Conservation (phyloP, 2,329 filamentous ascomycete genomes). For the Verruconis gallopava region DNA sequence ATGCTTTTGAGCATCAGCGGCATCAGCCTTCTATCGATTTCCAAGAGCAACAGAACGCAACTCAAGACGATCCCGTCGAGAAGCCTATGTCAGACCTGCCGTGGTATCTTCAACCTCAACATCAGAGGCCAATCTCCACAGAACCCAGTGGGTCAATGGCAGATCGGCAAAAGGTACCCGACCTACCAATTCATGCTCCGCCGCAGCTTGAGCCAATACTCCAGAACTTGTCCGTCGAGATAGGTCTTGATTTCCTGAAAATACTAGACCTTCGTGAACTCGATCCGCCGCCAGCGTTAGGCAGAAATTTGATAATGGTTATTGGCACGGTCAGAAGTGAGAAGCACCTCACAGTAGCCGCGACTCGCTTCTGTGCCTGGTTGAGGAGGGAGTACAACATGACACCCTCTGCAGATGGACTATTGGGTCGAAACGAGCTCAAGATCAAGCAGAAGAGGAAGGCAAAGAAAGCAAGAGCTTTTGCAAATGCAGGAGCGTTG, state of each 20-base stretch:
- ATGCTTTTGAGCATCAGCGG: no score
- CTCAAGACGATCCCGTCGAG: no score
- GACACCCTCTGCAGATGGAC: constrained; percentile 67
- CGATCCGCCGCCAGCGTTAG: constrained; percentile 76
- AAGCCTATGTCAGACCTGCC: constrained; percentile 28
- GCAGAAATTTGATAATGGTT: constrained; percentile 82
- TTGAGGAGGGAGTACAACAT: constrained; percentile 60
- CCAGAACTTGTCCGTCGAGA: constrained; percentile 66
- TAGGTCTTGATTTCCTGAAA: constrained; percentile 71
- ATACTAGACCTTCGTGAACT: constrained; percentile 73
- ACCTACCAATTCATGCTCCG: constrained; percentile 56
- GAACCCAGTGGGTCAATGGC: constrained; percentile 30
- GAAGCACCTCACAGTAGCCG: constrained; percentile 82
- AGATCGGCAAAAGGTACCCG: constrained; percentile 45
- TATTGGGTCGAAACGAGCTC: constrained; percentile 80
- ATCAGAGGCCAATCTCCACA: constrained; percentile 13
- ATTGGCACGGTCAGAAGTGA: constrained; percentile 84
- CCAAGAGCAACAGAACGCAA: no score
- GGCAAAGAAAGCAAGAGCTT: constrained; percentile 65
- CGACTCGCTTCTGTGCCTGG: constrained; percentile 82
- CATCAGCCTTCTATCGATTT: no score
- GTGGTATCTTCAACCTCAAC: constrained; percentile 71
- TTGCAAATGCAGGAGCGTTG: constrained; percentile 55
- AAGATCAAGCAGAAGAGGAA: constrained; percentile 76
- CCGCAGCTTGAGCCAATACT: constrained; percentile 59